These are phyloP conservation scores for Arabidopsis lyrata DNA, from an alignment of 441 rosid species.

Conservation along the genomic window DNA sequence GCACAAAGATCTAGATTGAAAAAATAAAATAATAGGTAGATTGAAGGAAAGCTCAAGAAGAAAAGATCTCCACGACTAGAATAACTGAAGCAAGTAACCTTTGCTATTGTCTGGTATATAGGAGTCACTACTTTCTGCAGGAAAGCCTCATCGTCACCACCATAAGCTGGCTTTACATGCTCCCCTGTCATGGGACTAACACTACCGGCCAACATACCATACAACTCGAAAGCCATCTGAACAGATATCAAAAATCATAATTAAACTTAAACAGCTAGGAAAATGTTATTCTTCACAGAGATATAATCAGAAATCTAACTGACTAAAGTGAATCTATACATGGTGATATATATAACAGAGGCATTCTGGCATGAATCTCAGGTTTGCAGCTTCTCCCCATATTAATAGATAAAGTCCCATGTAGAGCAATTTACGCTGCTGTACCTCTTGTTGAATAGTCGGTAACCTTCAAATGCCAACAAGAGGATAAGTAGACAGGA, in stretches of 20 bases:
- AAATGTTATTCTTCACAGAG: constrained; percentile 8
- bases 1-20: constrained; percentile 7
- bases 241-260: constrained; percentile 26
- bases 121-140: constrained; percentile 64
- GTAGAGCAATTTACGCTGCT: constrained; percentile 83
- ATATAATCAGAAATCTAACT: too few relatives aligned
- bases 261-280: background rate
- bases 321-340: constrained; percentile 44
- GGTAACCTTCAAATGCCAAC: constrained; percentile 68
- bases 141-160: constrained; percentile 67
- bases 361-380: constrained; percentile 98
- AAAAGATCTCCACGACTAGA: constrained; percentile 5
- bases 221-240: constrained; percentile 46
- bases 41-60: background rate
- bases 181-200: constrained; percentile 69
- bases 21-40: constrained; percentile 2
- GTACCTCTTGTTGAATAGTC: constrained; percentile 68
- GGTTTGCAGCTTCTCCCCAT: constrained; percentile 99
- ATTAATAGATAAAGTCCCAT: constrained; percentile 90
- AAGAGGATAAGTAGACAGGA: background rate
- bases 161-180: constrained; percentile 63
- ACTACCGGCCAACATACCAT: constrained; percentile 62
- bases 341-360: constrained; percentile 94
- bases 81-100: constrained; percentile 42
- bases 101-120: constrained; percentile 57